Conservation (phyloP, 1,139 yeast species). For the Scheffersomyces parashehatae region DNA sequence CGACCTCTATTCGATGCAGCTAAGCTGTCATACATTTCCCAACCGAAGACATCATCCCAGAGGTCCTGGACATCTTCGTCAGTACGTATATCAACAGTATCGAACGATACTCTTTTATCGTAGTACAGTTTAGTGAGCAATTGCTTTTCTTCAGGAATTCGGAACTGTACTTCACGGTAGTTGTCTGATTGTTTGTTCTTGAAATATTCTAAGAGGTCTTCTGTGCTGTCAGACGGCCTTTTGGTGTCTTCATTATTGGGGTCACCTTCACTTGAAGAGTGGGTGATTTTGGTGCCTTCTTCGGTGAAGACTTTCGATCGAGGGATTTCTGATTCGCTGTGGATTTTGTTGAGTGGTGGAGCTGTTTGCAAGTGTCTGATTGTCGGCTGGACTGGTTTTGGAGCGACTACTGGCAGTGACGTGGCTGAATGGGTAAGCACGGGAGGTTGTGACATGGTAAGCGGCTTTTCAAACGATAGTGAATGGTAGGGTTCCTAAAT, state of each 20-base stretch:
- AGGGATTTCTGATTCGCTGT: background rate
- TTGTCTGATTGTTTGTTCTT: constrained; percentile 18
- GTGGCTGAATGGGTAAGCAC: constrained; percentile 4
- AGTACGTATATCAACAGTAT: constrained; percentile 41
- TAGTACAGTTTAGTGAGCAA: constrained; percentile 8
- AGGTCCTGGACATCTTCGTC: constrained; percentile 20
- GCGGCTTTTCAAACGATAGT: too few species aligned
- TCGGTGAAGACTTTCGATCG: background rate
- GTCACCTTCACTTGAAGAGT: background rate
- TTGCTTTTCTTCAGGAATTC: constrained; percentile 13
- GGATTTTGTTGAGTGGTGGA: background rate
- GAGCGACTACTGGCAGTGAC: too few species aligned
- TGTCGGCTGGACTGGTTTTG: background rate
- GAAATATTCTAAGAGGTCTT: constrained; percentile 25
- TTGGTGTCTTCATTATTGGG: background rate
- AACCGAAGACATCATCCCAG: constrained; percentile 14
- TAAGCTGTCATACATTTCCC: constrained; percentile 9
- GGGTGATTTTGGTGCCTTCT: constrained; percentile 1
- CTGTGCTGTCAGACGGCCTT: too few species aligned
- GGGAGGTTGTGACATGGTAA: background rate
- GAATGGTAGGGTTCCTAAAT: too few species aligned
- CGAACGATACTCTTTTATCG: constrained; percentile 39
- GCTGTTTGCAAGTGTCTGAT: background rate
- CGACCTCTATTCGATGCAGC: constrained; percentile 8
- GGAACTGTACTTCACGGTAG: constrained; percentile 22